Base-by-base conservation (phyloP, 768 basidiomycete genomes). In the Lactarius trivialis region DNA sequence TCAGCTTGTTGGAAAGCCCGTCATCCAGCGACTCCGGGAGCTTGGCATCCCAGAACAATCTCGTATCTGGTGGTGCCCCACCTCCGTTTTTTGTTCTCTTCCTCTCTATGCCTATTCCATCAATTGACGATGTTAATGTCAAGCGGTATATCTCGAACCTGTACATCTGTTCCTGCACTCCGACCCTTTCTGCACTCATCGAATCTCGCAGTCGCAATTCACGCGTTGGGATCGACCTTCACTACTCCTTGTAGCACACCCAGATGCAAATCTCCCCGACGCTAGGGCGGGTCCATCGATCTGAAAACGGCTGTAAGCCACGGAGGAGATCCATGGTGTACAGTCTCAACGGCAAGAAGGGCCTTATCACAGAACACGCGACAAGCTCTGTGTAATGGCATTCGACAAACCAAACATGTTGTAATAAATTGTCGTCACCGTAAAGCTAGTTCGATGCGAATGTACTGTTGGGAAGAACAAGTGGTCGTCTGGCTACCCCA, bases 21-120 rank as follows among this genome's bases (percentile, higher is more conserved):
- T 50, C 26, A 50, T 50, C 26, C 14, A 24, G 24, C 11, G 28
- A 50, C 49, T 50, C 14, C 26, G 28, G 1, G 49, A 50, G 8
- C 49, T 50, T 30, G 49, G 12, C 6, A 15, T 28, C 28, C 49
- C 49, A 50, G 14, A 50, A 26, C 19, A 41, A 41, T n/a, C 39
- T 2, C 39, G 39, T 8, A 41, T 41, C 7, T 41, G 39, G 39
- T n/a, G 39, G 39, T 41, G 39, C 6, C 39, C 39, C 37, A 37
- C 37, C 12, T 37, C 37, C 6, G 37, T 37, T 26, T 49, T 49
- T 6, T 49, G 26, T 9, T 60, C 36, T 1, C 58, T 60, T 19
- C 58, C 62, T 15, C 17, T 63, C 4, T 58, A 63, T 19, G 62
- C 21, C 54, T 26, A 53, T 48, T 43, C 19, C 28, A 26, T 19